These are phyloP conservation scores for Moesziomyces sp. DNA, from an alignment of 1,284 basidiomycete genomes.

Conservation along the genomic window DNA sequence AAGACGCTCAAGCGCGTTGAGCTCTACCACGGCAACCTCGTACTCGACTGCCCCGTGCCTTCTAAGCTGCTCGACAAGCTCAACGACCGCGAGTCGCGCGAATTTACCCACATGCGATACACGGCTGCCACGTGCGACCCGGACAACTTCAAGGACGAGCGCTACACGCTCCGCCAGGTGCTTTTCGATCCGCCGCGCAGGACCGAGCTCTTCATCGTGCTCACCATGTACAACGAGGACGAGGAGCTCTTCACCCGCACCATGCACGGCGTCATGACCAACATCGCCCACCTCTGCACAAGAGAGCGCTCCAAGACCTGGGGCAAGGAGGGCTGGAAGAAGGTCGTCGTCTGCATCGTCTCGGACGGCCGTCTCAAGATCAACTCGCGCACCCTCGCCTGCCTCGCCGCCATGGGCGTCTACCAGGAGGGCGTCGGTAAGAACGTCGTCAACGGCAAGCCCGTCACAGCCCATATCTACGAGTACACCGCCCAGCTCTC, in stretches of 20 bases:
- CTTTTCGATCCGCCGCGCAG: slow-evolving; percentile 62
- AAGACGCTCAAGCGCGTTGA: slow-evolving; percentile 64
- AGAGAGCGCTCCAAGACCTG: slow-evolving; percentile 87
- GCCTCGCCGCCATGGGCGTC: slow-evolving; percentile 80
- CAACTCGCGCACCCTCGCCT: slow-evolving; percentile 94
- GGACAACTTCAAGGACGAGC: slow-evolving; percentile 81
- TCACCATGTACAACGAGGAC: slow-evolving; percentile 66
- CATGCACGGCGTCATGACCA: slow-evolving; percentile 66
- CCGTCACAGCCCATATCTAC: slow-evolving; percentile 91
- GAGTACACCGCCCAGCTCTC: slow-evolving; percentile 77
- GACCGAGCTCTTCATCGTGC: slow-evolving; percentile 65
- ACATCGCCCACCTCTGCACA: slow-evolving; percentile 76
- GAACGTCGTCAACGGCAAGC: slow-evolving; percentile 83
- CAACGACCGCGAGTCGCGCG: slow-evolving; percentile 81
- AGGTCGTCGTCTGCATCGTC: slow-evolving; percentile 77
- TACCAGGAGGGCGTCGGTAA: slow-evolving; percentile 95
- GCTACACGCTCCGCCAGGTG: slow-evolving; percentile 62
- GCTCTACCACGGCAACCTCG: slow-evolving; percentile 64
- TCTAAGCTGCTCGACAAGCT: slow-evolving; percentile 71
- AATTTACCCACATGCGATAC: slow-evolving; percentile 79
- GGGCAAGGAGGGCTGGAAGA: slow-evolving; percentile 98
- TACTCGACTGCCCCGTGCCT: slow-evolving; percentile 64
- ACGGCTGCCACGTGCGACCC: slow-evolving; percentile 71
- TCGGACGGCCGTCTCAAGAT: slow-evolving; percentile 92
- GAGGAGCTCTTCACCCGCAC: slow-evolving; percentile 61